Base-by-base conservation (phyloP, 2,329 filamentous ascomycete genomes). In the Calcarisporium arbuscula region DNA sequence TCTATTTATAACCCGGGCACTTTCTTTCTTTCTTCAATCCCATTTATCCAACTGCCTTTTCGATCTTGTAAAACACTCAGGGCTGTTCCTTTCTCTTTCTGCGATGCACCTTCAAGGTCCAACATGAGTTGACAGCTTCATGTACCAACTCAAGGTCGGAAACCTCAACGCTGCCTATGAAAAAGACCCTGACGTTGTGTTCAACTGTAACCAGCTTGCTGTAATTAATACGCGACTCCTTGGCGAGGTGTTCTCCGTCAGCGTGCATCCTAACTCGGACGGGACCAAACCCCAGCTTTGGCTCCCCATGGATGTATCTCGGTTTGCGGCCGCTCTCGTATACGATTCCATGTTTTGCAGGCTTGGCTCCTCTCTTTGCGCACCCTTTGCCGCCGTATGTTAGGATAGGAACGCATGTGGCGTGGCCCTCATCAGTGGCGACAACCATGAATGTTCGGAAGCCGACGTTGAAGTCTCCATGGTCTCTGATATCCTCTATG, bases 121-220 rank as follows among this genome's bases (percentile, higher is more conserved):
- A 75, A 50, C 69, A 72, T 25, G 51, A 44, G 42, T 74, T 62
- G 35, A 74, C 66, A 5, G 70, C 69, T 3, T 60, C 50, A 7
- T 46, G 46, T 19, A 74, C 63, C 8, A 54, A 53, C 0, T 64
- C 47, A 42, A 62, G 65, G 45, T 72, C 60, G 0, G 57, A 44
- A 2, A 44, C 35, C 4, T 48, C 36, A 12, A 77, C 58, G 5
- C 52, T 47, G n/a, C 74, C 74, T 33, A 78, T 68, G 46, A 77
- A 75, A 44, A 68, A 62, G n/a, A 77, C 70, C 29, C 61, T 66
- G 44, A 68, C 57, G 45, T 78, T 78, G 54, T 77, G 74, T 49
- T 77, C 71, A 18, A 78, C 60, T 4, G 70, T 73, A 19, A 66
- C 60, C 6, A 72, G 55, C 42, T 77, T 77, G 6, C 69, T 67